phyloP scores from a whole-genome alignment of 1,284 basidiomycete genomes.

The Cystobasidium sp. region DNA sequence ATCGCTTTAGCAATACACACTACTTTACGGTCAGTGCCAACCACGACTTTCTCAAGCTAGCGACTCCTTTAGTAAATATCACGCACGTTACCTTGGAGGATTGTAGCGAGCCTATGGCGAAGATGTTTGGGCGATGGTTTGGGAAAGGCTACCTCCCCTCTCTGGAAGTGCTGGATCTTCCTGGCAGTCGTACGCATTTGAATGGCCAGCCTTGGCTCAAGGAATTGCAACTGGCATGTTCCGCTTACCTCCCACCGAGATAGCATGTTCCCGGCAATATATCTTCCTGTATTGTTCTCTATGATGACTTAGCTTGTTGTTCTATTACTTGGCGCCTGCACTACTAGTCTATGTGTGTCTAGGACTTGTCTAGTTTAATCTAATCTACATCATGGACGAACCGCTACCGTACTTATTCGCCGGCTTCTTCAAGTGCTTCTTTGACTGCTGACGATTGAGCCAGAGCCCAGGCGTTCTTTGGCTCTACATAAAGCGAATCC shows the following conservation, averaged over 20 bases:
- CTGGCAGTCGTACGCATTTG: too few relatives aligned
- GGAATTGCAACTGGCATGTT: too few relatives aligned
- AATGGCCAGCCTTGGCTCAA: too few relatives aligned
- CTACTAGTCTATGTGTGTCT: too few relatives aligned
- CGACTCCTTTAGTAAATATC: not conserved
- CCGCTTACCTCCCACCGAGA: too few relatives aligned
- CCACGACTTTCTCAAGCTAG: conserved; percentile 23
- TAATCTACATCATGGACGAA: not conserved
- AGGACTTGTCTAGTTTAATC: too few relatives aligned
- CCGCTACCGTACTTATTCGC: not conserved
- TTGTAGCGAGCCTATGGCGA: not conserved
- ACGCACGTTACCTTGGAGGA: not conserved
- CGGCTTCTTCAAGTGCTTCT: conserved; percentile 31
- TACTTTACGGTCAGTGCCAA: not conserved
- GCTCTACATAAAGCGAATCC: conserved; percentile 52
- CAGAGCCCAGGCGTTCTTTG: conserved; percentile 36
- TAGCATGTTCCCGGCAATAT: too few relatives aligned
- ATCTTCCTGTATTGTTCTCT: too few relatives aligned
- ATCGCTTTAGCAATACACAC: not conserved
- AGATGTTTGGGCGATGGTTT: not conserved
- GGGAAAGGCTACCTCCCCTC: too few relatives aligned
- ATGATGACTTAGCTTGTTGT: too few relatives aligned
- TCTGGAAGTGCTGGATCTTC: too few relatives aligned
- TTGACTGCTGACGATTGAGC: conserved; percentile 34
- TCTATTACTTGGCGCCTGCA: too few relatives aligned